phyloP scores from a whole-genome alignment of 805 yeast genomes.

The Lipomyces sp. region DNA sequence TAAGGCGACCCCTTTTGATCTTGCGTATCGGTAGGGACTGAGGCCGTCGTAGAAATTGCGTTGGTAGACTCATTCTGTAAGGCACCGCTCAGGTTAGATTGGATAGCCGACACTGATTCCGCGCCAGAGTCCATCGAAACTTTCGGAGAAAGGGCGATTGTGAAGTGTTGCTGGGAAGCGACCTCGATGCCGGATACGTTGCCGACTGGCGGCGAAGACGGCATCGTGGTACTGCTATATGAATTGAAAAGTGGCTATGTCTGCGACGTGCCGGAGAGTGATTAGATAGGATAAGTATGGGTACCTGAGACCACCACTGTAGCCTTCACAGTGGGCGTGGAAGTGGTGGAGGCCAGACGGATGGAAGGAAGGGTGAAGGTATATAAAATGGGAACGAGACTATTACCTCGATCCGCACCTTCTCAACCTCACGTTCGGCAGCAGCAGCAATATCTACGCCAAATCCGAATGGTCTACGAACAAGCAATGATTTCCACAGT shows the following conservation, averaged over 20 bases:
- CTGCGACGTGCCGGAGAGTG: neutral
- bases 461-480: neutral
- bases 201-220: neutral
- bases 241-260: neutral
- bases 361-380: neutral
- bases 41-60: neutral
- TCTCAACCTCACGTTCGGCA: neutral
- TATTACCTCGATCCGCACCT: neutral
- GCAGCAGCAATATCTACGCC: neutral
- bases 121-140: neutral
- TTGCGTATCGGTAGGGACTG: neutral
- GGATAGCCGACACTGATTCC: neutral
- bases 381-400: neutral
- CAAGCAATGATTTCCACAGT: neutral
- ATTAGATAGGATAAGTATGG: neutral
- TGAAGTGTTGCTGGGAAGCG: neutral
- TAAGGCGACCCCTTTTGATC: conserved; percentile 1
- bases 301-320: neutral
- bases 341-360: neutral
- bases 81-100: neutral
- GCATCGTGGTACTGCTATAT: neutral
- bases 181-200: neutral
- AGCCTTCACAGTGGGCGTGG: neutral
- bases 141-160: neutral
- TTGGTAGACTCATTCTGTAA: neutral